Evolutionary conservation across 2,329 filamentous ascomycete genomes (phyloP).

Genomic region (Aspergillus sp.): DNA sequence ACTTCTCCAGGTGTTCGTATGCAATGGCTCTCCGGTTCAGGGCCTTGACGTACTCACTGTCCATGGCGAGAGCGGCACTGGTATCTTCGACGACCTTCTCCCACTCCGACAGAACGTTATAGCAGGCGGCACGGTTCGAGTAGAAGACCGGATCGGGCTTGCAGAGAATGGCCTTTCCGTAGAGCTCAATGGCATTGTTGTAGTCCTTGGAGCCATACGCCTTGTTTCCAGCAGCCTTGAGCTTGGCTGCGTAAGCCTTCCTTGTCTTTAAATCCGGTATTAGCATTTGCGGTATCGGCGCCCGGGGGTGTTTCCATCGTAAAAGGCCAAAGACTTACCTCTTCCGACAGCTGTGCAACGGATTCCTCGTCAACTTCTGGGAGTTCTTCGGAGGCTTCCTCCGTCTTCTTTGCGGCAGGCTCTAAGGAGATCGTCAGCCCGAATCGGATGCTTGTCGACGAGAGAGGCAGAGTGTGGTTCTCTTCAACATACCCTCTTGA

Average conservation of each 20-base stretch:
- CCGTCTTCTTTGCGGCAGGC: slow-evolving; percentile 48
- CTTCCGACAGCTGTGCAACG: slow-evolving; percentile 48
- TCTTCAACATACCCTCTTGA: slow-evolving; percentile 38
- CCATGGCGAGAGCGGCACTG: slow-evolving; percentile 87
- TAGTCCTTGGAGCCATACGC: slow-evolving; percentile 94
- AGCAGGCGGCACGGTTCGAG: slow-evolving; percentile 97
- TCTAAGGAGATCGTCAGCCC: slow-evolving; percentile 27
- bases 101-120: slow-evolving; percentile 90
- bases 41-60: slow-evolving; percentile 95
- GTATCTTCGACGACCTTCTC: slow-evolving; percentile 97
- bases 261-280: slow-evolving; percentile 59
- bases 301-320: background rate
- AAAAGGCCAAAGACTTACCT: slow-evolving; percentile 38
- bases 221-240: slow-evolving; percentile 95
- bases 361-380: slow-evolving; percentile 62
- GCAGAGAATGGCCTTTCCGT: slow-evolving; percentile 94
- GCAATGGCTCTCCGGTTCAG: slow-evolving; percentile 95
- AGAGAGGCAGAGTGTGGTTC: slow-evolving; percentile 38
- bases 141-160: slow-evolving; percentile 98
- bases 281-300: background rate
- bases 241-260: slow-evolving; percentile 82
- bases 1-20: slow-evolving; percentile 89
- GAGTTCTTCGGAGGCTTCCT: slow-evolving; percentile 64
- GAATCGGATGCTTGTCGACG: slow-evolving; percentile 22
- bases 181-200: slow-evolving; percentile 88